Evolutionary conservation across 768 basidiomycete species (phyloP), one percentile per base, ranked within the genome.

Genomic region (Auricularia sp.): DNA sequence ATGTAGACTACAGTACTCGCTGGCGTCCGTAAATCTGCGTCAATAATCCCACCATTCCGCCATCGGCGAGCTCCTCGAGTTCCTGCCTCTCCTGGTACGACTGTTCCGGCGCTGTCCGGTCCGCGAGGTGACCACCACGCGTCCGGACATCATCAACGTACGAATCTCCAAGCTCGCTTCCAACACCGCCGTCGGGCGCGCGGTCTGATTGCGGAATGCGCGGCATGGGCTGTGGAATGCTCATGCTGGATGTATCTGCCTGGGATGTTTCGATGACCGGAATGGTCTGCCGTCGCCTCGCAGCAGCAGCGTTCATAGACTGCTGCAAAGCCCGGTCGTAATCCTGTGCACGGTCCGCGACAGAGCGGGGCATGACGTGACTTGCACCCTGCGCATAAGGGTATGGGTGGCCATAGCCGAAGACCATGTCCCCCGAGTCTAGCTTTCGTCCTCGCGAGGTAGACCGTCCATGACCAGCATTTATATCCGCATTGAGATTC

Each of bases 41-140:
- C 70, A 97, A 73, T 67, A 97, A 71, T 24, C 90, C 92, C 67
- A 96, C 76, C 68, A 97, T 87, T 18, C 94, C 94, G 0, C 84
- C 90, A 74, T 94, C 92, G 70, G 85, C 85, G 67, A 89, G 70
- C 21, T 75, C 79, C 33, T 88, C 87, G 3, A 87, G 89, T 11
- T 85, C 85, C 56, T 87, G 81, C 16, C 71, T 68, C 54, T 66
- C 67, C 36, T 67, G 71, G 59, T 81, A 77, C 62, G 74, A 73
- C 54, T 77, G 71, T 63, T 71, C 70, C 24, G 76, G 58, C 64
- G 75, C 75, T 61, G 77, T 67, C 72, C 62, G 81, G 75, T 70
- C 80, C 6, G 62, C 65, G n/a, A 63, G 69, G 18, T 51, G 47
- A 16, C 47, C 47, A 21, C 47, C 47, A 21, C 64, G 77, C 64